Conservation (phyloP, 805 yeast species). For the Suhomyces sp. region DNA sequence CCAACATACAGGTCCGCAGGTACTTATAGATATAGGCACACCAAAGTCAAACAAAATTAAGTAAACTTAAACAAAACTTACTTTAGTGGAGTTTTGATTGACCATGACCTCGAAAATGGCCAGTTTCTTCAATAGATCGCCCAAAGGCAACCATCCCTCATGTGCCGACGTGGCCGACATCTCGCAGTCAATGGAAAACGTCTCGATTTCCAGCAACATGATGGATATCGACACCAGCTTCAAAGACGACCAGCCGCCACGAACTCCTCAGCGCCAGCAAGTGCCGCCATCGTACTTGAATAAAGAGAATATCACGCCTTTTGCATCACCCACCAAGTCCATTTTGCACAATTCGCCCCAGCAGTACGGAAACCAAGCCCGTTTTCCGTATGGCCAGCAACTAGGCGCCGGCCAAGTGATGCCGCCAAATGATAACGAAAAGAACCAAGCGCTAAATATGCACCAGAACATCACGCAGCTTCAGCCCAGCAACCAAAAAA, state of each 20-base stretch:
- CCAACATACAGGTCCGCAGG: not conserved
- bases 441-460: slow-evolving; percentile 13
- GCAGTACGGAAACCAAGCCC: slow-evolving; percentile 7
- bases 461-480: slow-evolving; percentile 32
- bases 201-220: slow-evolving; percentile 31
- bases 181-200: slow-evolving; percentile 43
- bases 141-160: slow-evolving; percentile 14
- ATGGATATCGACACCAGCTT: slow-evolving; percentile 42
- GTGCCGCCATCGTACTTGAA: slow-evolving; percentile 15
- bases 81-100: not conserved
- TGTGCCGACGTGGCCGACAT: slow-evolving; percentile 32
- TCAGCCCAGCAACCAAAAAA: slow-evolving; percentile 21
- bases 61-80: not conserved
- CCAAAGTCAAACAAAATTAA: no score
- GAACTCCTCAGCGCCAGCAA: slow-evolving; percentile 13
- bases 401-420: slow-evolving; percentile 7
- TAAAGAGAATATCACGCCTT: slow-evolving; percentile 38
- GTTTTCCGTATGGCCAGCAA: slow-evolving; percentile 9
- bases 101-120: slow-evolving; percentile 11
- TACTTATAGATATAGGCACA: not conserved
- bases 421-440: not conserved
- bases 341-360: slow-evolving; percentile 32
- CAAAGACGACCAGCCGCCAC: slow-evolving; percentile 11
- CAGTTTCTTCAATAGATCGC: slow-evolving; percentile 17
- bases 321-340: slow-evolving; percentile 34